phyloP scores from a whole-genome alignment of 257 asterid species.

The Primulina eburnea region DNA sequence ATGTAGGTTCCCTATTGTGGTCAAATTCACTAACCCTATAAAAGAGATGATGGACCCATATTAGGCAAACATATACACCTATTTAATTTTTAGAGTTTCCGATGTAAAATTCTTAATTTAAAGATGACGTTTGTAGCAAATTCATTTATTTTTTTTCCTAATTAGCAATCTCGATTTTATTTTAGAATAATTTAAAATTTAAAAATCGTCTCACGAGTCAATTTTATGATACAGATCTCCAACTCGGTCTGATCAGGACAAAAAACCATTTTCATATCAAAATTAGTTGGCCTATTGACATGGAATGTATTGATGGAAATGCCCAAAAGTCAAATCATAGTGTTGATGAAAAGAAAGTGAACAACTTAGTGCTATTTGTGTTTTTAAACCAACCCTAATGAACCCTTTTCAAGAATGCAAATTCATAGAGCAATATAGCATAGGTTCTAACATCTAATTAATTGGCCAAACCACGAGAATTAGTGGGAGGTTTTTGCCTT shows the following conservation, averaged over 20 bases:
- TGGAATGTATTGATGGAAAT: background rate
- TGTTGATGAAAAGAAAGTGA: too few relatives aligned
- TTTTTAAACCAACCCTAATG: background rate
- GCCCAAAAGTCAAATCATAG: background rate
- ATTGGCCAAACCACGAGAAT: background rate
- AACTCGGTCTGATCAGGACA: background rate
- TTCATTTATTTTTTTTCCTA: background rate
- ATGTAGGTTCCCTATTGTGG: background rate
- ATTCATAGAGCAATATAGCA: background rate
- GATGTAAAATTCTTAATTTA: too few relatives aligned
- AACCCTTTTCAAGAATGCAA: too few relatives aligned
- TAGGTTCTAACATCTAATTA: too few relatives aligned
- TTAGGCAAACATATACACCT: too few relatives aligned
- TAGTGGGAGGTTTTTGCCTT: background rate
- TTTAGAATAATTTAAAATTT: too few relatives aligned
- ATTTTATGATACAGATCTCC: too few relatives aligned
- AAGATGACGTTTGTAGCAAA: background rate
- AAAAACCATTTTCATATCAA: too few relatives aligned
- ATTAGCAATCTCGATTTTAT: background rate
- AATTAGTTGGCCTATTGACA: background rate
- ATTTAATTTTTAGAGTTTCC: too few relatives aligned
- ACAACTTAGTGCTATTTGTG: background rate
- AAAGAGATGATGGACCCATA: too few relatives aligned
- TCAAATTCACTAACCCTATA: background rate
- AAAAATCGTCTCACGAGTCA: too few relatives aligned